A percentile compares a stretch with the other conserved stretches of the same genome.
phyloP scores from a whole-genome alignment of 306 rosid species.

The Acacia acuminata region DNA sequence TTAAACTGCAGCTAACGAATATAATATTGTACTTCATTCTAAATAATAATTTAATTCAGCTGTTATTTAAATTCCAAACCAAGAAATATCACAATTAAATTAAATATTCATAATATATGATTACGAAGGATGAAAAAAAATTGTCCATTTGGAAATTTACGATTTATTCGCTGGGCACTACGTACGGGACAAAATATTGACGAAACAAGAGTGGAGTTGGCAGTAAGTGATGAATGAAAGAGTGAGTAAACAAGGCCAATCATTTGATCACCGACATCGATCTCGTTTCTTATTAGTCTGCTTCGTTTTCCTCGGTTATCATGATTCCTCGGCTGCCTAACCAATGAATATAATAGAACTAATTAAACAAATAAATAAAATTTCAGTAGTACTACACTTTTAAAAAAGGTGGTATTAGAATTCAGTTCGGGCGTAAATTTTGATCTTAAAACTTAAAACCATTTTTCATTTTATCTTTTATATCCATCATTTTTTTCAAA shows the following conservation, averaged over 20 bases:
- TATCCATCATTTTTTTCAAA: no score
- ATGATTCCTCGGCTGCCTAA: background rate
- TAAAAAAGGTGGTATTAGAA: no score
- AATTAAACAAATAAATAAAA: background rate
- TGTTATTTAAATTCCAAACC: background rate
- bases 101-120: background rate
- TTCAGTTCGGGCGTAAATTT: no score
- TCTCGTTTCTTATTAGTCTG: background rate
- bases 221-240: background rate
- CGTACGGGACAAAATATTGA: background rate
- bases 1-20: no score
- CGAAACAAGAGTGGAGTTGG: background rate
- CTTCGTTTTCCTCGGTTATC: background rate
- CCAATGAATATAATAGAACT: background rate
- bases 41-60: background rate
- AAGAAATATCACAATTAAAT: background rate
- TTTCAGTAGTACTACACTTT: no score
- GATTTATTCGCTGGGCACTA: background rate
- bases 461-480: no score
- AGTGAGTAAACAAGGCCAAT: slow-evolving; percentile 2
- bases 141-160: background rate
- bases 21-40: no score
- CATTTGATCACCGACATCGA: slow-evolving; percentile 32
- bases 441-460: no score
- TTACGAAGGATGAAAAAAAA: background rate